Percentiles rank a stretch among this genome's conserved stretches.
Conservation (phyloP, 2,329 filamentous ascomycete genomes). For the Alternaria consortialis region DNA sequence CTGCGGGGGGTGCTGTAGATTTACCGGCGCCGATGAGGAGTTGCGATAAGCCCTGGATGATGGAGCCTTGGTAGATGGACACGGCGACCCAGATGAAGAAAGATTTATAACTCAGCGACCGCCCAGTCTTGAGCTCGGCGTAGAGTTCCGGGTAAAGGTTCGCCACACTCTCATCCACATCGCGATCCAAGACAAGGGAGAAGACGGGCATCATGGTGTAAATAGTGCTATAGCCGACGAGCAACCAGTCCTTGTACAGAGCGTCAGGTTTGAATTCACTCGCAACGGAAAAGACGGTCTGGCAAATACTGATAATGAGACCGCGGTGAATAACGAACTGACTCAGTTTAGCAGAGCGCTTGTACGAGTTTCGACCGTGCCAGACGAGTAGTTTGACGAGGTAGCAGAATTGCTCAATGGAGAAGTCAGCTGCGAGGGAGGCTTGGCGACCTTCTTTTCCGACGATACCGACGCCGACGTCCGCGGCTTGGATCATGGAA, state of each 20-base stretch:
- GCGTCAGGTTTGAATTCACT: slow-evolving; percentile 92
- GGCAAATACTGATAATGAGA: slow-evolving; percentile 92
- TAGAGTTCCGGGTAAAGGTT: slow-evolving; percentile 97
- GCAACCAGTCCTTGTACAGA: slow-evolving; percentile 91
- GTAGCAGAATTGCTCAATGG: slow-evolving; percentile 93
- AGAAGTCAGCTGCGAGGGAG: slow-evolving; percentile 94
- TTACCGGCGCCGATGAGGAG: slow-evolving; percentile 76
- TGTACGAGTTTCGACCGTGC: slow-evolving; percentile 98
- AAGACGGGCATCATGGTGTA: slow-evolving; percentile 96
- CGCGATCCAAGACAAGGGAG: slow-evolving; percentile 90
- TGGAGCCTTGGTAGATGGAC: slow-evolving; percentile 91
- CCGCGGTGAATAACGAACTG: slow-evolving; percentile 99
- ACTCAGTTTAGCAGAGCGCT: slow-evolving; percentile 90
- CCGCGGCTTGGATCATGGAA: slow-evolving; percentile 98
- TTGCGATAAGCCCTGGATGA: slow-evolving; percentile 95
- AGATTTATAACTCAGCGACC: slow-evolving; percentile 86
- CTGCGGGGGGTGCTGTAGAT: slow-evolving; percentile 1
- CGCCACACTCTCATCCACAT: slow-evolving; percentile 92
- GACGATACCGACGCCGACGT: slow-evolving; percentile 97
- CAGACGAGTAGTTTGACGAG: slow-evolving; percentile 97
- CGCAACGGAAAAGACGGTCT: slow-evolving; percentile 97
- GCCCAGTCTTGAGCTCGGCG: slow-evolving; percentile 91
- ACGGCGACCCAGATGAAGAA: slow-evolving; percentile 98
- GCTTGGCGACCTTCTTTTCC: slow-evolving; percentile 97
- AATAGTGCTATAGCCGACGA: slow-evolving; percentile 94